phyloP scores from a whole-genome alignment of 495 filamentous ascomycete genomes.

The Parathielavia appendiculata region DNA sequence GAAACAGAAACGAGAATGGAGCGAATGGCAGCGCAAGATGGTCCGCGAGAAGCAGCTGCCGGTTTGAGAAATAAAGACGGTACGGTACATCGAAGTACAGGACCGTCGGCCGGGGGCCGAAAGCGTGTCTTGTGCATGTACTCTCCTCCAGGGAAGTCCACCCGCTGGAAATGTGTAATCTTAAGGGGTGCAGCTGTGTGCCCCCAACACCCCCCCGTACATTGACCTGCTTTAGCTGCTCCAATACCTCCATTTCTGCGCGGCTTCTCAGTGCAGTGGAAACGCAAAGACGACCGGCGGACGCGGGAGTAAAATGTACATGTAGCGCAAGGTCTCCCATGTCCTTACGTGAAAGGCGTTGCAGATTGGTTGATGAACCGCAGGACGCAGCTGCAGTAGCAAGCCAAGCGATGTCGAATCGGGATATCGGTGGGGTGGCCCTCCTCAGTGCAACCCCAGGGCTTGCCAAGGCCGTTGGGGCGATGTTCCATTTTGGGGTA shows the following conservation, averaged over 20 bases:
- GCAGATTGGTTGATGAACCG: constrained; percentile 11
- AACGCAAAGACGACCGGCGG: constrained; percentile 14
- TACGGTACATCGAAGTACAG: constrained; percentile 20
- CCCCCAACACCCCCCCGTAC: constrained; percentile 12
- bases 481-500: constrained; percentile 10
- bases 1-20: constrained; percentile 7
- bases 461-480: constrained; percentile 13
- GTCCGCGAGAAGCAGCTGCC: constrained; percentile 9
- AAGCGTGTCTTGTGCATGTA: constrained; percentile 17
- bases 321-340: constrained; percentile 10
- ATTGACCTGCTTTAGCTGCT: constrained; percentile 8
- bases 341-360: constrained; percentile 3
- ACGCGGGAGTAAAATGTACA: constrained; percentile 12
- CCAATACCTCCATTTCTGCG: constrained; percentile 19
- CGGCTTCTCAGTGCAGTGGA: constrained; percentile 23
- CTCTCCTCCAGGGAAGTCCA: constrained; percentile 8
- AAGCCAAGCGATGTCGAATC: constrained; percentile 15
- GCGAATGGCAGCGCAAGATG: constrained; percentile 19
- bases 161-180: constrained; percentile 12
- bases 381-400: constrained; percentile 4
- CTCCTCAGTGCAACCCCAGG: constrained; percentile 3
- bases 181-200: constrained; percentile 16
- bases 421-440: constrained; percentile 13
- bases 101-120: constrained; percentile 14
- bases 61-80: constrained; percentile 8